Evolutionary conservation across 768 basidiomycete species (phyloP), one percentile per base, ranked within the genome.

Genomic region (Trametes cingulata): DNA sequence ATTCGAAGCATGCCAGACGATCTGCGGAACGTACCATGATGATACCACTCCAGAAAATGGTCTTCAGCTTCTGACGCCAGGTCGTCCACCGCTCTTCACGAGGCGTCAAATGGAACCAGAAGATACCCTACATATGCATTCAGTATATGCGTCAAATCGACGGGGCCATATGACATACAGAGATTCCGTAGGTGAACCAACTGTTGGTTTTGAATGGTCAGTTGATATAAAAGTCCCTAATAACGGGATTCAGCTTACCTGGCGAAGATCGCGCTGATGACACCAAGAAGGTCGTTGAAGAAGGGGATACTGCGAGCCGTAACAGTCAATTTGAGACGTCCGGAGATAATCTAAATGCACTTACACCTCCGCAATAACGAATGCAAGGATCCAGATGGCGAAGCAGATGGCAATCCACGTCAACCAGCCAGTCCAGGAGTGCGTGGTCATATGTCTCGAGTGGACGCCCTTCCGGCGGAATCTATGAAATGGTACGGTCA

Each of bases 201-300:
- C 66, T 67, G 41, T 17, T 6, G n/a, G 29, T 33, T 33, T 33
- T 10, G 29, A 29, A 54, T 6, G 8, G 25, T 20, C 42, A 42
- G 22, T n/a, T n/a, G n/a, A n/a, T n/a, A n/a, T n/a, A n/a, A n/a
- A n/a, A n/a, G n/a, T n/a, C n/a, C n/a, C 19, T 8, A 1, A 13
- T 9, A 51, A 6, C 17, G n/a, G 14, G 4, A 40, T 20, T 1
- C 8, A 13, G 20, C 63, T 33, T 22, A 67, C 63, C 63, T 65
- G 15, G 71, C 71, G 53, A 72, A 72, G 13, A 72, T 41, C 22
- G 71, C 47, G 39, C 62, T 65, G 55, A 72, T 71, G 15, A 72
- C 71, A 3, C 71, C 68, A 15, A 72, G 66, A 20, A 72, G 64
- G 46, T 69, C 71, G 62, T 72, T 72, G 67, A 72, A 72, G 66